These are phyloP conservation scores for Salix suchowensis DNA, from an alignment of 345 rosid genomes.

Conservation along the genomic window DNA sequence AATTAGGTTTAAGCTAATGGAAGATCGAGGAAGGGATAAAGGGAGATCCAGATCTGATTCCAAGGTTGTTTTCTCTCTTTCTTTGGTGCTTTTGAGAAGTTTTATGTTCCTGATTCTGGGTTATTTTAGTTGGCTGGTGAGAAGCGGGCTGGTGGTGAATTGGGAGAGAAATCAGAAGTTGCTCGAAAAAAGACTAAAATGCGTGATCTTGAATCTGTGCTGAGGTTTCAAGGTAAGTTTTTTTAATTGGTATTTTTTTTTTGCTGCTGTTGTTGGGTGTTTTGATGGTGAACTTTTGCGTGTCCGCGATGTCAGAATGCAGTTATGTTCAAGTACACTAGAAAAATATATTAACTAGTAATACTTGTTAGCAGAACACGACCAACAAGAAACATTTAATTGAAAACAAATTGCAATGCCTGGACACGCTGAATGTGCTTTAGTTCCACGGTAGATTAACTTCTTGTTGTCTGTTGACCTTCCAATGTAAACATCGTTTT, in stretches of 20 bases:
- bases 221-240: conserved; percentile 31
- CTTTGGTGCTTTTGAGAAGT: neutral
- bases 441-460: neutral
- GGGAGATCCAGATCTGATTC: conserved; percentile 2
- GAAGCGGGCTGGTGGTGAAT: conserved; percentile 16
- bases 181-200: conserved; percentile 29
- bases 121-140: conserved; percentile 13
- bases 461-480: neutral
- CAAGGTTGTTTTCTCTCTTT: conserved; percentile 8
- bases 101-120: neutral
- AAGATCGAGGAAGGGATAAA: conserved; percentile 1
- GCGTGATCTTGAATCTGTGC: conserved; percentile 26
- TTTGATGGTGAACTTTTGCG: neutral
- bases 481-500: neutral
- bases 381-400: neutral
- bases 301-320: neutral
- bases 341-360: neutral
- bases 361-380: neutral
- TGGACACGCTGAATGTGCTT: neutral
- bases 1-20: conserved; percentile 6
- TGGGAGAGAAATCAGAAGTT: conserved; percentile 11
- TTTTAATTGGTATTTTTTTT: neutral
- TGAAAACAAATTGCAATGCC: no score
- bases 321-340: neutral
- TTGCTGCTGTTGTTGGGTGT: neutral